A percentile compares a stretch with the other conserved stretches of the same genome.
Conservation (phyloP, 2,329 filamentous ascomycete species). For the Pseudogymnoascus sp. region DNA sequence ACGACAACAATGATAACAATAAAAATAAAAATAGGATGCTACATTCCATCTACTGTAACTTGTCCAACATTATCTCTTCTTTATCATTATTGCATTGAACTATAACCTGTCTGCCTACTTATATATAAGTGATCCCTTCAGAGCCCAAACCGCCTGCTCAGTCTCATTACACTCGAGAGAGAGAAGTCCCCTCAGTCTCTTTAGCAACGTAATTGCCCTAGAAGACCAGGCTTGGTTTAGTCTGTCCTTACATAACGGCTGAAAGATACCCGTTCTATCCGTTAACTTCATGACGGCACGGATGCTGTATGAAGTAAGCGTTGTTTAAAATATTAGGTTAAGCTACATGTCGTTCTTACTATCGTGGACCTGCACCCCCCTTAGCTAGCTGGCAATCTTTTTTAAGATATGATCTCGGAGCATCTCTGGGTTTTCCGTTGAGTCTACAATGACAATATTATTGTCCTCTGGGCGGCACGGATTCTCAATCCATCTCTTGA, state of each 20-base stretch:
- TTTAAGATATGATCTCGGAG: conserved; percentile 19
- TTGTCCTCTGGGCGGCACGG: conserved; percentile 24
- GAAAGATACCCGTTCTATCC: not conserved
- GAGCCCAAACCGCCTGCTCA: not conserved
- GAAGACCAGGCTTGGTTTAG: not conserved
- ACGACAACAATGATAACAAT: not conserved
- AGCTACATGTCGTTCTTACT: not conserved
- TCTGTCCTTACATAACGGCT: not conserved
- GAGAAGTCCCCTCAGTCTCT: not conserved
- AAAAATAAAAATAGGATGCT: not conserved
- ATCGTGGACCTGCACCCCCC: not conserved
- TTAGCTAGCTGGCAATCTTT: conserved; percentile 14
- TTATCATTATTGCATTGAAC: not conserved
- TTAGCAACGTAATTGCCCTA: not conserved
- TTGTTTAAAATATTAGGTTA: not conserved
- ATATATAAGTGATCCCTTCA: not conserved
- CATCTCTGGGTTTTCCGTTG: conserved; percentile 16
- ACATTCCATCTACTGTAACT: not conserved
- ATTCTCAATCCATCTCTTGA: conserved; percentile 25
- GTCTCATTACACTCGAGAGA: not conserved
- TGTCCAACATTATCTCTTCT: not conserved
- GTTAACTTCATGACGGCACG: not conserved
- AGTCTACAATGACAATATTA: conserved; percentile 22
- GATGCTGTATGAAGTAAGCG: not conserved
- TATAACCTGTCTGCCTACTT: not conserved